These are phyloP conservation scores for Diaporthe sp. DNA, from an alignment of 2,329 filamentous ascomycete species.

Conservation along the genomic window DNA sequence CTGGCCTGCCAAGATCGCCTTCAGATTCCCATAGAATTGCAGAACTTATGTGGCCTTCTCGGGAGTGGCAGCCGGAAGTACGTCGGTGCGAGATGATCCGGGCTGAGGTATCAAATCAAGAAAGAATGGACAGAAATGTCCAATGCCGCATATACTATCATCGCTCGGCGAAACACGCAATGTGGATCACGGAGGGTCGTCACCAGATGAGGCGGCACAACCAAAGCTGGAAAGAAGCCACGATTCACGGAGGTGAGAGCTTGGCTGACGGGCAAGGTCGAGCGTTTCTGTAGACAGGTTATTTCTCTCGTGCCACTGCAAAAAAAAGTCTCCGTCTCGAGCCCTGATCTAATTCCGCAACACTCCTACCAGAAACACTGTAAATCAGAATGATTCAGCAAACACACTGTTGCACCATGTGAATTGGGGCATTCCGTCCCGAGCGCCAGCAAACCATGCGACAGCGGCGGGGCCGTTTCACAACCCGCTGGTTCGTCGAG, in stretches of 20 bases:
- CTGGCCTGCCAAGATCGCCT: constrained; percentile 60
- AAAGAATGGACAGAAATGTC: background rate
- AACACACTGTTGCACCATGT: background rate
- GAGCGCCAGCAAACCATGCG: constrained; percentile 12
- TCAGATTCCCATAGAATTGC: constrained; percentile 48
- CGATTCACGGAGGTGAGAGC: background rate
- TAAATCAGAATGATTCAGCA: background rate
- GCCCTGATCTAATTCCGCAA: constrained; percentile 1
- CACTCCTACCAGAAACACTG: constrained; percentile 8
- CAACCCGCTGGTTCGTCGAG: background rate
- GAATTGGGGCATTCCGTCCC: background rate
- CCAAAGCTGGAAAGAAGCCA: too few species aligned
- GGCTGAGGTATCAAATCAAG: background rate
- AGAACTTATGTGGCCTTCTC: background rate
- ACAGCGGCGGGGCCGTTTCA: constrained; percentile 11
- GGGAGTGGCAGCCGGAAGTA: too few species aligned
- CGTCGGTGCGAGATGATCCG: background rate
- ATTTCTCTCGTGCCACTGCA: background rate
- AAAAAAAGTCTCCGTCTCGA: background rate
- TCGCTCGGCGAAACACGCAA: background rate
- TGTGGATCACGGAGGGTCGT: background rate
- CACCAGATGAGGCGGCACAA: background rate
- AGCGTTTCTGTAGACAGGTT: background rate
- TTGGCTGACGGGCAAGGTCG: background rate
- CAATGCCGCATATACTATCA: background rate